Conservation (phyloP, 805 yeast species). For the Candida xyloterini region DNA sequence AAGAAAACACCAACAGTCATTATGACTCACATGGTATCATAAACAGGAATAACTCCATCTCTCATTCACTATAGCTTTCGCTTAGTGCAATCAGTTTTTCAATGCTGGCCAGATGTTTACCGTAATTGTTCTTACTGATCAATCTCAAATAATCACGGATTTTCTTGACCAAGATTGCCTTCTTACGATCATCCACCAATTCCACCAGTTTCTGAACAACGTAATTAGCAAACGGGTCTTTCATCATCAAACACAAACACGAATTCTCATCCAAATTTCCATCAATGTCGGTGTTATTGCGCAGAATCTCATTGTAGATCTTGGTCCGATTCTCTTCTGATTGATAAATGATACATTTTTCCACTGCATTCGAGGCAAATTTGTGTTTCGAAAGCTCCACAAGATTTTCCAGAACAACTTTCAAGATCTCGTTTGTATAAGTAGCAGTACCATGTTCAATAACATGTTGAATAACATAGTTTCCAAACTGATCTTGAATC, state of each 20-base stretch:
- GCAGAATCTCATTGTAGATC: conserved; percentile 65
- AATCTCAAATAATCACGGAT: conserved; percentile 78
- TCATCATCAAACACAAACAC: conserved; percentile 88
- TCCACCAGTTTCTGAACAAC: conserved; percentile 94
- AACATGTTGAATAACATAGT: conserved; percentile 95
- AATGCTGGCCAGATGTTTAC: conserved; percentile 80
- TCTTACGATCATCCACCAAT: conserved; percentile 67
- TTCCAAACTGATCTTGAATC: conserved; percentile 96
- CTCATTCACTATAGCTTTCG: conserved; percentile 35
- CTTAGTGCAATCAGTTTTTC: conserved; percentile 65
- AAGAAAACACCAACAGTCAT: too few relatives aligned
- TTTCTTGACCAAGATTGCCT: conserved; percentile 64
- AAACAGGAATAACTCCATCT: conserved; percentile 1
- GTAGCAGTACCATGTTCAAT: conserved; percentile 72
- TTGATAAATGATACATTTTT: conserved; percentile 82
- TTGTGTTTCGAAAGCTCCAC: conserved; percentile 91
- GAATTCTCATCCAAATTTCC: conserved; percentile 57
- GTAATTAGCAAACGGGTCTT: conserved; percentile 96
- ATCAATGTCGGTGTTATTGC: conserved; percentile 42
- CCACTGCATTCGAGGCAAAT: conserved; percentile 97
- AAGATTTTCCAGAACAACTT: conserved; percentile 56
- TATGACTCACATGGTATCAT: neutral
- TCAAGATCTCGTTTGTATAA: conserved; percentile 58
- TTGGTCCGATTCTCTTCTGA: conserved; percentile 55
- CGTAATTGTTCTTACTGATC: conserved; percentile 65